Percentiles rank a stretch among this genome's conserved stretches.
Conservation (phyloP, 106 monocot species). For the Allium fistulosum region DNA sequence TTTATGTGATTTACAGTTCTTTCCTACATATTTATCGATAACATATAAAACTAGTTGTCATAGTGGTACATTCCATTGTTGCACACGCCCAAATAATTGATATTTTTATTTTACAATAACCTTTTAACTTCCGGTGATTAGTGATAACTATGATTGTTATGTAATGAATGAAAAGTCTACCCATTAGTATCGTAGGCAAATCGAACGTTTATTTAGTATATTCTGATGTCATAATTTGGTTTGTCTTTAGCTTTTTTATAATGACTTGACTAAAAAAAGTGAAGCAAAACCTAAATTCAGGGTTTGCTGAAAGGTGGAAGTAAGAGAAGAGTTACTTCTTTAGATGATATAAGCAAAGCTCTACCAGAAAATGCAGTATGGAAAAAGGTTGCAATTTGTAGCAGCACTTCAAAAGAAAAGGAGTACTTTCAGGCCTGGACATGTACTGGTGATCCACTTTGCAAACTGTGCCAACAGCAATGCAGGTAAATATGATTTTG, state of each 20-base stretch:
- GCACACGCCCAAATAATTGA: too few species aligned
- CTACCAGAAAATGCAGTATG: conserved; percentile 77
- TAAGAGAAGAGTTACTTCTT: conserved; percentile 68
- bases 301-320: conserved; percentile 94
- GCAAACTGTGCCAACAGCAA: conserved; percentile 81
- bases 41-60: too few species aligned
- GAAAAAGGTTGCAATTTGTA: conserved; percentile 57
- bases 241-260: not conserved
- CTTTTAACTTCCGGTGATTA: too few species aligned
- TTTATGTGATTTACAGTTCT: too few species aligned
- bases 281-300: conserved; percentile 16
- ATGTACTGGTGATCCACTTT: conserved; percentile 49
- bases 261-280: not conserved
- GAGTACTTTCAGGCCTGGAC: conserved; percentile 77
- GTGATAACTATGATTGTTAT: too few species aligned
- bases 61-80: too few species aligned
- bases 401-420: conserved; percentile 48
- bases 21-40: too few species aligned
- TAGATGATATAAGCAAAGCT: conserved; percentile 48
- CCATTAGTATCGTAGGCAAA: too few species aligned
- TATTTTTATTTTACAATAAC: too few species aligned
- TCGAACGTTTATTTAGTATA: too few species aligned
- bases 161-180: too few species aligned
- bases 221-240: too few species aligned
- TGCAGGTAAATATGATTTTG: conserved; percentile 53